Evolutionary conservation across 495 filamentous ascomycete genomes (phyloP).

Genomic region (Penicillium goetzii): DNA sequence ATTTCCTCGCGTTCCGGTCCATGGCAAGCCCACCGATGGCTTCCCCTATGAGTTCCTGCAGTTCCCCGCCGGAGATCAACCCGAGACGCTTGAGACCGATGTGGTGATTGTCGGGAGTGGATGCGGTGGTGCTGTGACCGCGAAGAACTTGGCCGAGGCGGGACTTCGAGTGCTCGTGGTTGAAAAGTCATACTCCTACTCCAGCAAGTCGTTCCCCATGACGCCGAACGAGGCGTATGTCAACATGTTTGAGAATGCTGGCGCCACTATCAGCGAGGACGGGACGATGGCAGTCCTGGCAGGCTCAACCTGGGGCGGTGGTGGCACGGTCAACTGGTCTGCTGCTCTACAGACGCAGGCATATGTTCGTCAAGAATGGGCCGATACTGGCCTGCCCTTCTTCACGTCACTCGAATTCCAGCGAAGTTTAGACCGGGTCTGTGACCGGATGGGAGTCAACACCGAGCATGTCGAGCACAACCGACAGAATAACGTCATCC

Average conservation of each 20-base stretch:
- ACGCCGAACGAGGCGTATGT: constrained; percentile 52
- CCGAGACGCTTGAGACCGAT: constrained; percentile 71
- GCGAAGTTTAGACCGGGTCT: constrained; percentile 71
- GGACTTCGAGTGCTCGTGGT: constrained; percentile 78
- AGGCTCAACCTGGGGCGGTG: constrained; percentile 81
- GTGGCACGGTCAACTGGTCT: constrained; percentile 87
- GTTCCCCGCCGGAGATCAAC: constrained; percentile 47
- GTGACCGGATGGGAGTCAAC: constrained; percentile 78
- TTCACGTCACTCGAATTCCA: constrained; percentile 80
- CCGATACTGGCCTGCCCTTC: constrained; percentile 68
- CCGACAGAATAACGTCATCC: constrained; percentile 63
- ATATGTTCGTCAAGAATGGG: constrained; percentile 84
- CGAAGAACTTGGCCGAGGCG: constrained; percentile 77
- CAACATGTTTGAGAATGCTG: constrained; percentile 68
- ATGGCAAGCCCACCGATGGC: constrained; percentile 61
- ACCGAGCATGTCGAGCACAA: constrained; percentile 70
- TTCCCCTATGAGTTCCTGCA: constrained; percentile 60
- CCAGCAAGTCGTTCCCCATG: constrained; percentile 76
- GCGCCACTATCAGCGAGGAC: constrained; percentile 62
- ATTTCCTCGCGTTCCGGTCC: constrained; percentile 62
- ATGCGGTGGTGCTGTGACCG: constrained; percentile 82
- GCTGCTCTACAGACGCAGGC: constrained; percentile 81
- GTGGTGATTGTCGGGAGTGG: constrained; percentile 86
- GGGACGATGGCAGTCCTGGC: constrained; percentile 62
- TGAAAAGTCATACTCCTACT: constrained; percentile 79